phyloP scores from a whole-genome alignment of 331 rosid genomes.

The Rhamnella rubrinervis region DNA sequence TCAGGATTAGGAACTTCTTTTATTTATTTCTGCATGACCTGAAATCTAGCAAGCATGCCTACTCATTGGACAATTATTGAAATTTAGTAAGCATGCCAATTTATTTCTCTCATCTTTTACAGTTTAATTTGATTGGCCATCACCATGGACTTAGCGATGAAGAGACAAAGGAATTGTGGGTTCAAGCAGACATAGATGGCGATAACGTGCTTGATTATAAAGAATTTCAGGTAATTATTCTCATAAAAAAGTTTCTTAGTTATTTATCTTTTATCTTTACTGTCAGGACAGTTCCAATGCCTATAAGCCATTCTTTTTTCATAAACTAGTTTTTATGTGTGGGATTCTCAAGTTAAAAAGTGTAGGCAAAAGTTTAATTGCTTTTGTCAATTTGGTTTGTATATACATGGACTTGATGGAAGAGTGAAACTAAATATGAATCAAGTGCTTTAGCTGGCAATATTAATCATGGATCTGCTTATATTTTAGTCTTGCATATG shows the following conservation, averaged over 20 bases:
- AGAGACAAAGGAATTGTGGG: conserved; percentile 81
- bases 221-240: conserved; percentile 67
- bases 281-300: no score
- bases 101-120: conserved; percentile 22
- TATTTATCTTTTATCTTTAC: no score
- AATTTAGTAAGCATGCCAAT: background rate
- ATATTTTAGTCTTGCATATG: no score
- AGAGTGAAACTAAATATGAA: no score
- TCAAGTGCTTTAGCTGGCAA: no score
- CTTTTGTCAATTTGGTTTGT: no score
- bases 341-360: no score
- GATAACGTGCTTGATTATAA: conserved; percentile 63
- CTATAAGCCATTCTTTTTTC: no score
- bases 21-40: background rate
- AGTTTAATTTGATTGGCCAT: conserved; percentile 83
- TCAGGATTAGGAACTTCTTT: background rate
- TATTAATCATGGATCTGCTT: no score
- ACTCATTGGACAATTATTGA: background rate
- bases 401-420: no score
- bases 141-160: conserved; percentile 63
- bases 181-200: conserved; percentile 70
- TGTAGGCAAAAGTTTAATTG: no score
- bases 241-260: background rate
- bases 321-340: no score
- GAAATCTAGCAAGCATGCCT: background rate